Base-by-base conservation (phyloP, 768 basidiomycete genomes). In the Lactarius deliciosus region DNA sequence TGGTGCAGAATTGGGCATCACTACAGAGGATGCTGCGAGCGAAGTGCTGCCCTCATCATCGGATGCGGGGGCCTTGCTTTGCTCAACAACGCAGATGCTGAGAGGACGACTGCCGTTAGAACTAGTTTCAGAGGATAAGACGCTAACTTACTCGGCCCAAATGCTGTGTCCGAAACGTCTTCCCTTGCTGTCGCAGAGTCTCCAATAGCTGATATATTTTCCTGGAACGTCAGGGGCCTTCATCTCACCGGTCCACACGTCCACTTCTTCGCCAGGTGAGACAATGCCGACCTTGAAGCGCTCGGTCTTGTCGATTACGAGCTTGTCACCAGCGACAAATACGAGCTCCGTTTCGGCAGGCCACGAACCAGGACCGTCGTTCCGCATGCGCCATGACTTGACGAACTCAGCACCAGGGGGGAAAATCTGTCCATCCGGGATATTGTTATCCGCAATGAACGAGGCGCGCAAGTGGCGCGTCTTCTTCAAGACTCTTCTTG, bases 341-440 rank as follows among this genome's bases (percentile, higher is more conserved):
- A 83, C 81, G 20, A 94, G 76, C 71, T 86, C 81, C 0, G 92
- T 92, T 15, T 78, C 76, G 32, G 82, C 80, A 0, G 90, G 90
- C 92, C 91, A 94, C 22, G 85, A 81, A 6, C 74, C 63, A 16
- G 71, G 72, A 18, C 91, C 87, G 70, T 82, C 82, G 71, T 95
- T 95, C 36, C 80, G 68, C 80, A 94, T 82, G 64, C 81, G 80
- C 92, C 92, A 95, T 25, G 85, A 86, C 76, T 94, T 94, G 63
- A 92, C 83, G 72, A 94, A 95, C 74, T 91, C 90, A 0, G 90
- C 91, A 40, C 92, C 92, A 8, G 91, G 86, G 36, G 91, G 90
- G 73, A 94, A 89, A 58, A 82, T 72, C 28, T 92, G 90, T 0
- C 91, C 92, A 70, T 90, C 87, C 5, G 83, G 79, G 59, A 91